Conservation (phyloP, 345 rosid species). For the Citrus glauca region DNA sequence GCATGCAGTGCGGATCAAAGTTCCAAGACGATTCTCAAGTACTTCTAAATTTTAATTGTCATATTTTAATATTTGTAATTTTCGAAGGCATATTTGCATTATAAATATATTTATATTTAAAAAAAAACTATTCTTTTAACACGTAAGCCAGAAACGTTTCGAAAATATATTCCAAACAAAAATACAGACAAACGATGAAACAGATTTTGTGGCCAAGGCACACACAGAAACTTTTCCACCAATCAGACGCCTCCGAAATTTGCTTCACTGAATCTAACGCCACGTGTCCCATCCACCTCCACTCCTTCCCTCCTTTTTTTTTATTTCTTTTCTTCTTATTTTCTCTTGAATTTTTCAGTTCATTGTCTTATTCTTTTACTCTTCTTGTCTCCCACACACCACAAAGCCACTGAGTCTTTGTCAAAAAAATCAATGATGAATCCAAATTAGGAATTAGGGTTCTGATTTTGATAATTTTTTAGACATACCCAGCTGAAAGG, state of each 20-base stretch:
- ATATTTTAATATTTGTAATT: too few relatives aligned
- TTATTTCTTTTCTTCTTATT: not conserved
- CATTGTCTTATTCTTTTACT: conserved; percentile 4
- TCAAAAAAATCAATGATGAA: not conserved
- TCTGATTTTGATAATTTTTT: not conserved
- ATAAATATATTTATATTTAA: too few relatives aligned
- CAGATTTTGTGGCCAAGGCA: conserved; percentile 17
- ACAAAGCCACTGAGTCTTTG: conserved; percentile 1
- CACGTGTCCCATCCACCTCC: conserved; percentile 68
- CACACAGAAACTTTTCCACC: conserved; percentile 8
- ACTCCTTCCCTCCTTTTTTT: conserved; percentile 28
- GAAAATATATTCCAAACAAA: not conserved
- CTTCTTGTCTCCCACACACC: conserved; percentile 6
- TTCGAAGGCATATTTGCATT: too few relatives aligned
- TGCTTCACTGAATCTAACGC: conserved; percentile 24
- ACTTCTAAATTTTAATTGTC: too few relatives aligned
- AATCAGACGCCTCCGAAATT: conserved; percentile 20
- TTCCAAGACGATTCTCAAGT: too few relatives aligned
- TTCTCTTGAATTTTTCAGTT: not conserved
- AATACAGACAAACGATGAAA: not conserved
- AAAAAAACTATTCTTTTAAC: not conserved
- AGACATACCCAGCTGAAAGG: not conserved
- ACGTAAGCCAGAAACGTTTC: conserved; percentile 24
- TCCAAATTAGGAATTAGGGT: conserved; percentile 29
- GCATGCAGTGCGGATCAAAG: too few relatives aligned